Evolutionary conservation across 2,329 filamentous ascomycete genomes (phyloP).

Genomic region (Didymellaceae sp.): DNA sequence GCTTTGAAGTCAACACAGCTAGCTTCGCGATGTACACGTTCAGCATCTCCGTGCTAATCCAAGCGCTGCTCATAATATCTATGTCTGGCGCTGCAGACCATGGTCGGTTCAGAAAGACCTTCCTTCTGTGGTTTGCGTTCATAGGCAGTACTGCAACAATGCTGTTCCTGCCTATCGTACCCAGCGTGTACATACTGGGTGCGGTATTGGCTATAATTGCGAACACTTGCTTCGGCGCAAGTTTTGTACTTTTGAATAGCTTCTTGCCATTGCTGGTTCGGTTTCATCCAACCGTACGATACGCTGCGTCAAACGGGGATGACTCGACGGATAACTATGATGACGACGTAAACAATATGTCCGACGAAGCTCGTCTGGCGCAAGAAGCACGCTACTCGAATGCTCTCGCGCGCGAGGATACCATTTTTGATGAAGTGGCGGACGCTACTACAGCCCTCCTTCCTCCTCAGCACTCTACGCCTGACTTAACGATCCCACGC

Average conservation of each 20-base stretch:
- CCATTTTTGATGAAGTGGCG: constrained; percentile 34
- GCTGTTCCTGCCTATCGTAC: constrained; percentile 80
- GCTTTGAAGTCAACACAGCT: constrained; percentile 89
- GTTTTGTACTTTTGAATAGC: constrained; percentile 93
- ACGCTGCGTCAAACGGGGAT: constrained; percentile 32
- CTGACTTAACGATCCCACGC: constrained; percentile 41
- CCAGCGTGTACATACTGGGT: constrained; percentile 78
- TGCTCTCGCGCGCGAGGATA: constrained; percentile 33
- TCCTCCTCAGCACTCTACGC: constrained; percentile 28
- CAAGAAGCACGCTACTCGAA: constrained; percentile 38
- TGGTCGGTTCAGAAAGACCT: constrained; percentile 82
- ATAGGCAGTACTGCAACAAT: constrained; percentile 83
- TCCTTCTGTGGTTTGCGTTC: constrained; percentile 85
- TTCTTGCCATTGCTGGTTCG: constrained; percentile 91
- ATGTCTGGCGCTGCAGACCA: constrained; percentile 97
- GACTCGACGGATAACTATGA: constrained; percentile 39
- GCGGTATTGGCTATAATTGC: constrained; percentile 85
- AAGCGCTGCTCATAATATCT: constrained; percentile 89
- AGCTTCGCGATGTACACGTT: constrained; percentile 99
- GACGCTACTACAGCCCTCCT: constrained; percentile 50
- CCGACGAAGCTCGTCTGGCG: constrained; percentile 26
- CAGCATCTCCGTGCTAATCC: constrained; percentile 86
- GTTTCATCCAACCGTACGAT: constrained; percentile 71
- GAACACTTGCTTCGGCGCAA: constrained; percentile 93
- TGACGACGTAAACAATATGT: constrained; percentile 31